phyloP scores from a whole-genome alignment of 352 stramenopile genomes.

The Pythium pyrilobum region DNA sequence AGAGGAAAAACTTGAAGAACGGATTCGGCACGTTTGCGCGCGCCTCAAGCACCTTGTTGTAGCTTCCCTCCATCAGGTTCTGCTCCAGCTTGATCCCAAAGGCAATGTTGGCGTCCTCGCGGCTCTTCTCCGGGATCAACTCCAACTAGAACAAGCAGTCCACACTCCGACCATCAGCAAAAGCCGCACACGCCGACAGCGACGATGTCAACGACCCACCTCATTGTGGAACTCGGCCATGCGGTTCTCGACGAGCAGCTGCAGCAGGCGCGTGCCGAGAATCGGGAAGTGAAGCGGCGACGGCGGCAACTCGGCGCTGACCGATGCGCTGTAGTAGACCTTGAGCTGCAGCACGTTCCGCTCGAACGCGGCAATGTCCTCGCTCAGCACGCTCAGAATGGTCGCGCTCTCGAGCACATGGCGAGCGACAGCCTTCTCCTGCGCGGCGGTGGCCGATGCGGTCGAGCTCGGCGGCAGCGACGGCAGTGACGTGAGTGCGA shows the following conservation, averaged over 20 bases:
- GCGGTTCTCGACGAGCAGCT: conserved; percentile 89
- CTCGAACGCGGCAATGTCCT: conserved; percentile 85
- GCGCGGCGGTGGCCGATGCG: conserved; percentile 40
- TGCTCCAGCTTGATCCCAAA: conserved; percentile 90
- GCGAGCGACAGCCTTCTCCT: conserved; percentile 72
- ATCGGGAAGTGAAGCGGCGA: conserved; percentile 85
- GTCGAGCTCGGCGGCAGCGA: conserved; percentile 70
- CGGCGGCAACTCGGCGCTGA: conserved; percentile 32
- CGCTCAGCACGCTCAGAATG: conserved; percentile 78
- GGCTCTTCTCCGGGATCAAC: conserved; percentile 77
- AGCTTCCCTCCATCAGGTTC: conserved; percentile 91
- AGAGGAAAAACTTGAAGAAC: conserved; percentile 93
- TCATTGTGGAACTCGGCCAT: conserved; percentile 94
- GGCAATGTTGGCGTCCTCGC: conserved; percentile 79
- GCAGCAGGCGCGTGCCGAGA: conserved; percentile 85
- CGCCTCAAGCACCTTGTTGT: conserved; percentile 91
- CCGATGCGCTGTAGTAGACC: conserved; percentile 64
- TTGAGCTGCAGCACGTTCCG: conserved; percentile 89
- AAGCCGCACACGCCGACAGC: too few relatives aligned
- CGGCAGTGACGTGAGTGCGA: conserved; percentile 76
- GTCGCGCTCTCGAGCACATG: conserved; percentile 89
- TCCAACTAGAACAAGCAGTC: conserved; percentile 80
- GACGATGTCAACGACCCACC: conserved; percentile 17
- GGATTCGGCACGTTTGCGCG: conserved; percentile 86
- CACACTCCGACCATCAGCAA: neutral